phyloP scores from a whole-genome alignment of 306 rosid genomes.

The Medicago arabica region DNA sequence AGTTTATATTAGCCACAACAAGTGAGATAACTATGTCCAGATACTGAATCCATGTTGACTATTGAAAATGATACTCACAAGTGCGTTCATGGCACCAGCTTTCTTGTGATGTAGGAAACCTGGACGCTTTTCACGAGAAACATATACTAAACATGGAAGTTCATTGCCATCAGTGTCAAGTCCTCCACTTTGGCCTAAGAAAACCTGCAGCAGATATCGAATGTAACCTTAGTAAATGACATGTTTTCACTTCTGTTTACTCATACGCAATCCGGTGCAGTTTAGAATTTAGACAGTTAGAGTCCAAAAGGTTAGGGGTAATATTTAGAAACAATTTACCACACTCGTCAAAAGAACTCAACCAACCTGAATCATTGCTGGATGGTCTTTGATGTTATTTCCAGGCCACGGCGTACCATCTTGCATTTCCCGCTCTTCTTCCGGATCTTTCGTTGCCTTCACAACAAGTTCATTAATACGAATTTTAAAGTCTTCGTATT shows the following conservation, averaged over 20 bases:
- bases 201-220: conserved; percentile 66
- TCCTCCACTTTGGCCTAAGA: conserved; percentile 98
- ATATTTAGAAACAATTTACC: conserved; percentile 21
- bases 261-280: not conserved
- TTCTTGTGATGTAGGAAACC: conserved; percentile 99
- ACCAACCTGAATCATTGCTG: conserved; percentile 95
- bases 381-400: conserved; percentile 98
- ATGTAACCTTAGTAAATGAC: conserved; percentile 20
- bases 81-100: conserved; percentile 99
- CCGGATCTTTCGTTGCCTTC: conserved; percentile 83
- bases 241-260: not conserved
- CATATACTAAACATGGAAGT: conserved; percentile 90
- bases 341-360: conserved; percentile 14
- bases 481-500: conserved; percentile 92
- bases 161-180: conserved; percentile 89
- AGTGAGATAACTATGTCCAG: not conserved
- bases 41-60: not conserved
- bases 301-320: not conserved
- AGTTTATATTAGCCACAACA: conserved; percentile 14
- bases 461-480: conserved; percentile 86
- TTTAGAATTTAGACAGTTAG: not conserved
- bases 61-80: conserved; percentile 60
- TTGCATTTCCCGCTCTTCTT: conserved; percentile 99
- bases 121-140: conserved; percentile 99
- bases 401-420: conserved; percentile 99